Evolutionary conservation across 495 filamentous ascomycete species (phyloP).

Genomic region (Annulohypoxylon moriforme): DNA sequence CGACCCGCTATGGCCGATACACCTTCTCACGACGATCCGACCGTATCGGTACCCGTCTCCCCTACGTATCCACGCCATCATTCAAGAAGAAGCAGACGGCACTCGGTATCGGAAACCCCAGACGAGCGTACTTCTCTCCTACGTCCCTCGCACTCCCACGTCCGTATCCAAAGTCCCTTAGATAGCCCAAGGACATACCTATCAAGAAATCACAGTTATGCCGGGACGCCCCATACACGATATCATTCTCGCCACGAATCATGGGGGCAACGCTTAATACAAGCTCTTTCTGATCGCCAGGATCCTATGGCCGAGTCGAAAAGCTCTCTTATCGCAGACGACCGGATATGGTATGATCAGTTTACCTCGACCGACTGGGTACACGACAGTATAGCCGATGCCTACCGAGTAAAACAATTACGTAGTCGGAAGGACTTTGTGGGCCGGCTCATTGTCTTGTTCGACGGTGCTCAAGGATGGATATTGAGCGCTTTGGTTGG

Average conservation of each 20-base stretch:
- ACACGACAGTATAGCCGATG: constrained; percentile 95
- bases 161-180: constrained; percentile 56
- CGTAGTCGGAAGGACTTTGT: constrained; percentile 84
- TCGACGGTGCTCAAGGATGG: constrained; percentile 95
- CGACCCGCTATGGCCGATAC: constrained; percentile 31
- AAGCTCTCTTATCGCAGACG: constrained; percentile 72
- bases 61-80: constrained; percentile 33
- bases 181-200: constrained; percentile 53
- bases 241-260: constrained; percentile 77
- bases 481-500: constrained; percentile 92
- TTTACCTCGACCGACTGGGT: constrained; percentile 99
- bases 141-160: constrained; percentile 51
- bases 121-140: constrained; percentile 63
- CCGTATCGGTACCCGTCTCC: constrained; percentile 31
- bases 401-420: constrained; percentile 84
- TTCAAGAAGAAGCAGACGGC: constrained; percentile 38
- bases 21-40: constrained; percentile 19
- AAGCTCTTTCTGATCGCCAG: constrained; percentile 58
- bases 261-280: constrained; percentile 65
- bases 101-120: constrained; percentile 50
- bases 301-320: constrained; percentile 69
- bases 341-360: constrained; percentile 98
- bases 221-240: constrained; percentile 50
- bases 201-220: constrained; percentile 62
- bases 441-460: constrained; percentile 77